phyloP scores from a whole-genome alignment of 2,329 filamentous ascomycete genomes.

The Chrysoporthe deuterocubensis region DNA sequence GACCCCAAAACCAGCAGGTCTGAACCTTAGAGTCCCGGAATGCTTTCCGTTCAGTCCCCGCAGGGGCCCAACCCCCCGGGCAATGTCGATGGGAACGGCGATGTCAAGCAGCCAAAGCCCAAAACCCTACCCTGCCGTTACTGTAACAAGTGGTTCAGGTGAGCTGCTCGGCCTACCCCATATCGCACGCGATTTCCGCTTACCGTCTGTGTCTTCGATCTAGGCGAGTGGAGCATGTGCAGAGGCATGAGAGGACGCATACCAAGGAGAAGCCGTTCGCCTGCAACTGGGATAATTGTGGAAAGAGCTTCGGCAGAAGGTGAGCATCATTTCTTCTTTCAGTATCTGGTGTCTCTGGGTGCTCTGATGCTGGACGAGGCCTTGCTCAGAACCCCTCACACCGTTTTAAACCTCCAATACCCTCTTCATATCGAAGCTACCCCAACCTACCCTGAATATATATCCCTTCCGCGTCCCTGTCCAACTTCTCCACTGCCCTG shows the following conservation, averaged over 20 bases:
- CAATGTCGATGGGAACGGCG: constrained; percentile 51
- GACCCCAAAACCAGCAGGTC: constrained; percentile 16
- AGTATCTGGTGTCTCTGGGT: background rate
- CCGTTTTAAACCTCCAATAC: background rate
- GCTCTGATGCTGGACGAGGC: constrained; percentile 9
- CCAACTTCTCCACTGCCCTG: constrained; percentile 19
- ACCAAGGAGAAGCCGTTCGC: constrained; percentile 69
- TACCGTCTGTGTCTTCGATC: constrained; percentile 44
- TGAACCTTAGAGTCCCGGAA: constrained; percentile 33
- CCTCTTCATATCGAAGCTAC: constrained; percentile 13
- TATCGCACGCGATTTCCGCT: constrained; percentile 41
- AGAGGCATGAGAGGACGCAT: constrained; percentile 66
- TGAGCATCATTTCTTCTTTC: constrained; percentile 44
- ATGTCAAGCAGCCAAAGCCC: constrained; percentile 61
- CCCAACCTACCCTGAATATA: constrained; percentile 17
- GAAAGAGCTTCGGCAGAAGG: constrained; percentile 66
- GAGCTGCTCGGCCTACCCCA: constrained; percentile 38
- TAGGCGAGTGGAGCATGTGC: constrained; percentile 67
- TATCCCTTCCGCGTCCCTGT: constrained; percentile 16
- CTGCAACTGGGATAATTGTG: constrained; percentile 62
- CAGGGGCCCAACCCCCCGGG: constrained; percentile 48
- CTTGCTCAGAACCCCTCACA: background rate
- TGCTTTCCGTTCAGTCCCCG: constrained; percentile 59
- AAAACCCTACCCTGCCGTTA: constrained; percentile 67
- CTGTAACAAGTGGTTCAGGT: constrained; percentile 67